phyloP scores from a whole-genome alignment of 495 filamentous ascomycete genomes.

The Cetradonia linearis region DNA sequence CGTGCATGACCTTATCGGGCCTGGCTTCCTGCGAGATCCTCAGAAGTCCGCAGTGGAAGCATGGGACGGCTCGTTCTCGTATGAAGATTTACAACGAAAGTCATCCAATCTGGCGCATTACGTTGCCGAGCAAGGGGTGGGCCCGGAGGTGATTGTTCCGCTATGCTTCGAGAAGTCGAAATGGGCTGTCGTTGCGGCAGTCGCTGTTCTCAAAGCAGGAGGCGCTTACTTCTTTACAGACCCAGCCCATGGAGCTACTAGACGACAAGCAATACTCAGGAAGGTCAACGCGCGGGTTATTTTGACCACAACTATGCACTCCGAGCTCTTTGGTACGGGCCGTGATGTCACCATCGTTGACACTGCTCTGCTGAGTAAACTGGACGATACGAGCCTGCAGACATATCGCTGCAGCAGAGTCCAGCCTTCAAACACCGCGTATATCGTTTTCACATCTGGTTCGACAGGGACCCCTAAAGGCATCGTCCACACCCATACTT shows the following conservation, averaged over 20 bases:
- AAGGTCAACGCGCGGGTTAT: conserved; percentile 32
- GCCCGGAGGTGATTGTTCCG: conserved; percentile 44
- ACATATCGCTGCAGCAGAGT: conserved; percentile 5
- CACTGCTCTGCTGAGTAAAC: neutral
- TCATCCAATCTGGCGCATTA: conserved; percentile 25
- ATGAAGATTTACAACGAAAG: conserved; percentile 28
- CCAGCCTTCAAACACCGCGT: conserved; percentile 23
- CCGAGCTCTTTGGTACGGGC: conserved; percentile 8
- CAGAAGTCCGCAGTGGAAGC: conserved; percentile 28
- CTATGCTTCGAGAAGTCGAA: conserved; percentile 48
- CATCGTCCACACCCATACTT: conserved; percentile 26
- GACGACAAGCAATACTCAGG: conserved; percentile 44
- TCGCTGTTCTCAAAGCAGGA: conserved; percentile 50
- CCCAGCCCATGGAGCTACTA: conserved; percentile 43
- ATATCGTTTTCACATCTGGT: conserved; percentile 36
- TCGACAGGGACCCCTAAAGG: conserved; percentile 37
- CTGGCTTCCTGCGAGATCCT: conserved; percentile 19
- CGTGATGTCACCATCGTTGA: conserved; percentile 9
- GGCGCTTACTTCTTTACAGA: conserved; percentile 51
- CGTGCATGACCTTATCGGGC: conserved; percentile 26
- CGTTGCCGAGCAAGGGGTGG: conserved; percentile 37
- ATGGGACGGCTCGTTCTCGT: conserved; percentile 34
- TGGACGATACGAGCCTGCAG: neutral
- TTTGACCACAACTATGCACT: conserved; percentile 8
- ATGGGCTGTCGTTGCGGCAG: conserved; percentile 43